Conservation (phyloP, 2,329 filamentous ascomycete genomes). For the Rosellinia necatrix region DNA sequence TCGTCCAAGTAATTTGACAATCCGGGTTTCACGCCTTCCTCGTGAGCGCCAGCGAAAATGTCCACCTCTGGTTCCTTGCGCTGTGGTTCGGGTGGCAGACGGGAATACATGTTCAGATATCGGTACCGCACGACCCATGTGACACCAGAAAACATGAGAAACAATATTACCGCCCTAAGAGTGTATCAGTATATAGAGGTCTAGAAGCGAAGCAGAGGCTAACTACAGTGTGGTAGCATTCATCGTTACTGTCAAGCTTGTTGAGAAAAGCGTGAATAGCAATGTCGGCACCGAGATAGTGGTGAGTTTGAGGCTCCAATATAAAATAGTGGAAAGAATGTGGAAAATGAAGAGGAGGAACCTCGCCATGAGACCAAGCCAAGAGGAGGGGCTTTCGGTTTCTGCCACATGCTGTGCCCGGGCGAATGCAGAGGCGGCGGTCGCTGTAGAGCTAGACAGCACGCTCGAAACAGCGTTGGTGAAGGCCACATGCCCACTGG, state of each 20-base stretch:
- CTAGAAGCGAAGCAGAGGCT: slow-evolving; percentile 1
- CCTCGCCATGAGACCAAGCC: slow-evolving; percentile 62
- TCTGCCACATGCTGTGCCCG: slow-evolving; percentile 33
- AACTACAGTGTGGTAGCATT: slow-evolving; percentile 92
- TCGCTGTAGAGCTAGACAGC: slow-evolving; percentile 33
- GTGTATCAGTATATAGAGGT: slow-evolving; percentile 46
- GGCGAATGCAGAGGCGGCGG: slow-evolving; percentile 32
- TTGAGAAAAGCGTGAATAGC: slow-evolving; percentile 63
- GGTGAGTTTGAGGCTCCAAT: slow-evolving; percentile 81
- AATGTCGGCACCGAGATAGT: slow-evolving; percentile 90
- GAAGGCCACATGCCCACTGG: slow-evolving; percentile 26
- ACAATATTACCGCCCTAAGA: slow-evolving; percentile 60
- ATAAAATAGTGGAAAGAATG: slow-evolving; percentile 62
- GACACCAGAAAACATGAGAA: slow-evolving; percentile 80
- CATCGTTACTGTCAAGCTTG: slow-evolving; percentile 96
- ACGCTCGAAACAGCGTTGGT: slow-evolving; percentile 35
- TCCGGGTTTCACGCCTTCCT: slow-evolving; percentile 86
- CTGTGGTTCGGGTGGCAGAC: slow-evolving; percentile 90
- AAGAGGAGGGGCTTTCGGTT: slow-evolving; percentile 45
- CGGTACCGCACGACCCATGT: slow-evolving; percentile 96
- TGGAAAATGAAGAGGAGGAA: slow-evolving; percentile 61
- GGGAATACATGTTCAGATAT: slow-evolving; percentile 95
- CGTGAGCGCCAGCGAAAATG: slow-evolving; percentile 90
- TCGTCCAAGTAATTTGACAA: slow-evolving; percentile 97
- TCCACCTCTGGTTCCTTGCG: slow-evolving; percentile 95